phyloP scores from a whole-genome alignment of 2,329 filamentous ascomycete species.

The Penicillium decumbens region DNA sequence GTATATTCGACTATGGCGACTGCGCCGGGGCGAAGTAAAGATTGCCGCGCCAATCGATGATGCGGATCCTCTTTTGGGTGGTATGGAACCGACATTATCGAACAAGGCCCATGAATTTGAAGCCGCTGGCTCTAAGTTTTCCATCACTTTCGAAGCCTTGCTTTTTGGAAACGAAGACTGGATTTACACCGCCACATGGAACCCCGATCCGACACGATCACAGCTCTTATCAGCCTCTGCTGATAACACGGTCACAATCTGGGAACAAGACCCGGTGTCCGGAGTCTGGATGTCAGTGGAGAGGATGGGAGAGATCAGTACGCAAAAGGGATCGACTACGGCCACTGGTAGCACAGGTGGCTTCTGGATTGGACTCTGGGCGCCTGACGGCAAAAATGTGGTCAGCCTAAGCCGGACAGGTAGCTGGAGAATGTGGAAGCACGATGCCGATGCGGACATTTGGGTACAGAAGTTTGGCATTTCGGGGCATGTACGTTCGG shows the following conservation, averaged over 20 bases:
- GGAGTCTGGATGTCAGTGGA: constrained; percentile 88
- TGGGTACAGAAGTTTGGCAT: constrained; percentile 77
- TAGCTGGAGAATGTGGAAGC: constrained; percentile 84
- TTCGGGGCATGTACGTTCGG: constrained; percentile 76
- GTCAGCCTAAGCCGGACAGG: constrained; percentile 84
- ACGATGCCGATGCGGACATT: constrained; percentile 55
- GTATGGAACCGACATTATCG: constrained; percentile 64
- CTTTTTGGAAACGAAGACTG: constrained; percentile 95
- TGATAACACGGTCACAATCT: constrained; percentile 90
- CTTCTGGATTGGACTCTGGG: constrained; percentile 95
- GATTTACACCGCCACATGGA: constrained; percentile 88
- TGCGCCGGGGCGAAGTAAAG: constrained; percentile 63
- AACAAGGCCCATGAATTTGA: constrained; percentile 84
- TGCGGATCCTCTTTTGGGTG: constrained; percentile 36
- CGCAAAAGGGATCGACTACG: constrained; percentile 91
- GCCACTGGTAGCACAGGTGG: constrained; percentile 93
- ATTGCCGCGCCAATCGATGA: constrained; percentile 47
- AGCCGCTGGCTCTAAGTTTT: constrained; percentile 59
- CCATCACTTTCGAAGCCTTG: constrained; percentile 87
- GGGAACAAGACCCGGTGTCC: constrained; percentile 77
- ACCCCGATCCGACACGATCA: constrained; percentile 51
- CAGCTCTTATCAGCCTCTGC: constrained; percentile 86
- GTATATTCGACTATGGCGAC: constrained; percentile 88
- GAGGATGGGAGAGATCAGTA: constrained; percentile 85
- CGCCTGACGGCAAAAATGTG: constrained; percentile 67